Percentiles rank a stretch among this genome's conserved stretches.
phyloP scores from a whole-genome alignment of 352 stramenopile species.

The Pythium oligandrum region DNA sequence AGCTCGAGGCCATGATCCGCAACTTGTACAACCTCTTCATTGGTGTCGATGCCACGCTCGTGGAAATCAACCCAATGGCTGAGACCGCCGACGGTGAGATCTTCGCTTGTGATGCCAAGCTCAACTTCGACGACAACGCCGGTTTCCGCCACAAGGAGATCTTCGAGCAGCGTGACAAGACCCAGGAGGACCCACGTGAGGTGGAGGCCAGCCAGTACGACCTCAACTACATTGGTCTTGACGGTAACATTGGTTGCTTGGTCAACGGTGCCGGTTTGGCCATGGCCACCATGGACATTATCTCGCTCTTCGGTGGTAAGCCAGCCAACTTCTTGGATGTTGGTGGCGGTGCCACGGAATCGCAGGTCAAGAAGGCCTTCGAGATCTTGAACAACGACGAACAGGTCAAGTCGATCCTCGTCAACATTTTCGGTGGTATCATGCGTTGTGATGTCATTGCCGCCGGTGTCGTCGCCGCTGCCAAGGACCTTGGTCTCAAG shows the following conservation, averaged over 20 bases:
- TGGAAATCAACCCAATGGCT: slow-evolving; percentile 99
- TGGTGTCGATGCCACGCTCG: slow-evolving; percentile 93
- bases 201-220: slow-evolving; percentile 91
- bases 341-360: slow-evolving; percentile 91
- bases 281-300: slow-evolving; percentile 99
- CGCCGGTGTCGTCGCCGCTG: slow-evolving; percentile 94
- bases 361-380: slow-evolving; percentile 87
- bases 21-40: slow-evolving; percentile 97
- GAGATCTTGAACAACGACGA: slow-evolving; percentile 88
- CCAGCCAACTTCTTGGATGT: slow-evolving; percentile 99
- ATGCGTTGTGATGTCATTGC: slow-evolving; percentile 98
- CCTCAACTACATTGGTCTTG: slow-evolving; percentile 99
- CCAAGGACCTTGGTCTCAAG: slow-evolving; percentile 94
- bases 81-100: slow-evolving; percentile 94
- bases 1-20: slow-evolving; percentile 70
- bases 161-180: slow-evolving; percentile 86
- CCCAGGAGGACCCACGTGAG: slow-evolving; percentile 95
- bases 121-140: slow-evolving; percentile 99
- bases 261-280: slow-evolving; percentile 98
- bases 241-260: slow-evolving; percentile 99
- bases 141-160: slow-evolving; percentile 96
- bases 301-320: slow-evolving; percentile 96
- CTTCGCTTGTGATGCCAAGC: slow-evolving; percentile 96
- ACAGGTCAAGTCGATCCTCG: slow-evolving; percentile 97
- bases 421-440: slow-evolving; percentile 99